phyloP scores from a whole-genome alignment of 106 monocot genomes.

The Phalaenopsis equestris region DNA sequence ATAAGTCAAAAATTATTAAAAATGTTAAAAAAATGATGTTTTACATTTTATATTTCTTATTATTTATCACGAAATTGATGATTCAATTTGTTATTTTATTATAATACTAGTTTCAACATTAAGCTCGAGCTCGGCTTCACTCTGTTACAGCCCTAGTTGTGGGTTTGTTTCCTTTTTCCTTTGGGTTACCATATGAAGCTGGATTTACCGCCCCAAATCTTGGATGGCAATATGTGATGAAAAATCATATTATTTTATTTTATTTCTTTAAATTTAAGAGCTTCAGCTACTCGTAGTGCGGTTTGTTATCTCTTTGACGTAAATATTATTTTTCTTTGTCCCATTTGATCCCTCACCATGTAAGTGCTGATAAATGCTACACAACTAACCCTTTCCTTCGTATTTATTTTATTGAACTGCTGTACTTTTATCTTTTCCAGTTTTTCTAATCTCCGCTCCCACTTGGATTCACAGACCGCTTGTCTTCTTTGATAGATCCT shows the following conservation, averaged over 20 bases:
- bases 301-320: not conserved
- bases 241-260: not conserved
- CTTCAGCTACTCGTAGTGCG: not conserved
- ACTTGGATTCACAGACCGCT: slow-evolving; percentile 3
- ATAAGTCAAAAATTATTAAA: no score
- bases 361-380: not conserved
- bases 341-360: not conserved
- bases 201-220: not conserved
- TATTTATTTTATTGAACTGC: not conserved
- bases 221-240: not conserved
- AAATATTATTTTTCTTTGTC: not conserved
- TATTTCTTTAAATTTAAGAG: slow-evolving; percentile 1
- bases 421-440: not conserved
- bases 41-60: no score
- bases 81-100: no score
- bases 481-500: slow-evolving; percentile 13
- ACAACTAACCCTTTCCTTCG: not conserved
- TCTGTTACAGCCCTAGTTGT: no score
- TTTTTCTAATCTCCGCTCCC: slow-evolving; percentile 3
- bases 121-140: no score
- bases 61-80: no score
- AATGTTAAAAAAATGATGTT: no score
- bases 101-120: no score
- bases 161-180: not conserved
- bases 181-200: not conserved